These are phyloP conservation scores for Saccharum officinarum DNA, from an alignment of 176 grass and related monocot genomes.

Conservation along the genomic window DNA sequence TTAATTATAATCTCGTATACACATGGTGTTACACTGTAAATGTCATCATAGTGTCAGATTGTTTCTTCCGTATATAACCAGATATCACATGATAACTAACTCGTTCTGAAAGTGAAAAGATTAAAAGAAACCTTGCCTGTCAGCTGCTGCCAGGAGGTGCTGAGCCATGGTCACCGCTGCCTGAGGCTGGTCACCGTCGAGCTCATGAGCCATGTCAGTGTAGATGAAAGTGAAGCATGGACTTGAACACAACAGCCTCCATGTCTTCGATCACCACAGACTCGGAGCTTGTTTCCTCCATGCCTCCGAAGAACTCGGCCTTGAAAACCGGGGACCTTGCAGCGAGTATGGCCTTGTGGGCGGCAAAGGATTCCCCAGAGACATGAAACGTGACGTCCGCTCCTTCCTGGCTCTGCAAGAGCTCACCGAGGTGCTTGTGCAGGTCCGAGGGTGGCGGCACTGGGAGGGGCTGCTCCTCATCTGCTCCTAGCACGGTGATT, in stretches of 20 bases:
- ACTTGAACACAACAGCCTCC: conserved; percentile 23
- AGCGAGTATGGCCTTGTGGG: conserved; percentile 15
- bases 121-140: conserved; percentile 7
- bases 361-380: not conserved
- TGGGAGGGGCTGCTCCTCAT: not conserved
- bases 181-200: not conserved
- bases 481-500: conserved; percentile 3
- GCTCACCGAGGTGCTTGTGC: conserved; percentile 1
- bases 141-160: conserved; percentile 42
- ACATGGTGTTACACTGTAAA: not conserved
- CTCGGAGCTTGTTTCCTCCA: not conserved
- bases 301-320: conserved; percentile 18
- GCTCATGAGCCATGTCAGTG: not conserved
- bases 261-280: not conserved
- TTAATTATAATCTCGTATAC: not conserved
- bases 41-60: not conserved
- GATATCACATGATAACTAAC: too few species aligned
- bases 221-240: conserved; percentile 31
- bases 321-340: conserved; percentile 35
- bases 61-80: not conserved
- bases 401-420: conserved; percentile 3
- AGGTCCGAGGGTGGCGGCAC: not conserved
- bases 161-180: conserved; percentile 19
- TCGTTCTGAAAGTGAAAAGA: too few species aligned
- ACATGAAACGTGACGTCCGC: conserved; percentile 30